Conservation (phyloP, 306 rosid species). For the Chamaecrista fasciculata region DNA sequence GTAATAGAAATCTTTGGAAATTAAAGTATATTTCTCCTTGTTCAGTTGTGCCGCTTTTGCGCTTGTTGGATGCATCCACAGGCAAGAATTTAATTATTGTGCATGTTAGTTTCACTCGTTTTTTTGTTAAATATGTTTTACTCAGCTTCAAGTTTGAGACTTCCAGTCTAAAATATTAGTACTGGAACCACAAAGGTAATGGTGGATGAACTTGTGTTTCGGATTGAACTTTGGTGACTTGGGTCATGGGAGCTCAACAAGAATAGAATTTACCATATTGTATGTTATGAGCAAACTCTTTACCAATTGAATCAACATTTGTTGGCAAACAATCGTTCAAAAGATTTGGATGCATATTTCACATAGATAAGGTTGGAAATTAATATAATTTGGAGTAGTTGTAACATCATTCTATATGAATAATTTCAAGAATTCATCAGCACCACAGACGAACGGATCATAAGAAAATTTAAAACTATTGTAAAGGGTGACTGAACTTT, state of each 20-base stretch:
- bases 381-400: not conserved
- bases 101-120: too few relatives aligned
- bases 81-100: not conserved
- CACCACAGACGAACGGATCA: not conserved
- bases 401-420: not conserved
- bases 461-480: not conserved
- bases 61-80: not conserved
- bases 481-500: not conserved
- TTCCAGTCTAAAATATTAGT: too few relatives aligned
- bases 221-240: too few relatives aligned
- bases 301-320: too few relatives aligned
- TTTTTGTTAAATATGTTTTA: too few relatives aligned
- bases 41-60: not conserved
- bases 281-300: too few relatives aligned
- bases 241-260: too few relatives aligned
- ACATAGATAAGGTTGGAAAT: not conserved
- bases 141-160: too few relatives aligned
- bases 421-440: not conserved
- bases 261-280: too few relatives aligned
- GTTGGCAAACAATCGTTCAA: too few relatives aligned
- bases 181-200: too few relatives aligned
- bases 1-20: conserved; percentile 24
- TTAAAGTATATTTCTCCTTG: not conserved
- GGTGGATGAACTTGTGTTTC: too few relatives aligned
- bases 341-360: not conserved